Percentiles rank a stretch among this genome's conserved stretches.
Conservation (phyloP, 257 asterid genomes). For the Oldenlandia corymbosa region DNA sequence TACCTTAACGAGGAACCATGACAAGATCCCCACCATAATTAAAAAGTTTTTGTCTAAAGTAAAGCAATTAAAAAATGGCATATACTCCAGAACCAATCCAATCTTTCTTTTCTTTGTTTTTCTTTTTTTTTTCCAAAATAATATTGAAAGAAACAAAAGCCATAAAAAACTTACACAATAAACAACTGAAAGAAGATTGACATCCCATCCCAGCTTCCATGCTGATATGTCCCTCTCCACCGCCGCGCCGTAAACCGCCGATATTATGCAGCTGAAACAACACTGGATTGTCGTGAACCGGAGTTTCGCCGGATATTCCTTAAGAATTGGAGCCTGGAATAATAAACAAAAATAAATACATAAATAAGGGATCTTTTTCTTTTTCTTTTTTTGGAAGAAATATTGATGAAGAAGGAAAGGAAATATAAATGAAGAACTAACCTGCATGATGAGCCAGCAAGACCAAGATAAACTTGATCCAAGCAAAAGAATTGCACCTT, state of each 20-base stretch:
- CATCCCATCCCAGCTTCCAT: constrained; percentile 30
- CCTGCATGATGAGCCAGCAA: constrained; percentile 45
- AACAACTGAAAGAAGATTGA: constrained; percentile 22
- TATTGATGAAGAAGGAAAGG: not conserved
- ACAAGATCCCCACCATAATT: not conserved
- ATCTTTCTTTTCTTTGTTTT: not conserved
- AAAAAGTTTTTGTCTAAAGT: not conserved
- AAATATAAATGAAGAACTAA: not conserved
- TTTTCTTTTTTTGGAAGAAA: not conserved
- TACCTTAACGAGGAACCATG: not conserved
- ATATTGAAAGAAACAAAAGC: not conserved
- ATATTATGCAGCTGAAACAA: constrained; percentile 23
- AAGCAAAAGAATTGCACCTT: constrained; percentile 51
- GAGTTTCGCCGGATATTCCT: constrained; percentile 30
- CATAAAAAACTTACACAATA: constrained; percentile 22
- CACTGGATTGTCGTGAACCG: constrained; percentile 24
- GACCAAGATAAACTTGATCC: constrained; percentile 40
- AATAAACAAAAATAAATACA: not conserved
- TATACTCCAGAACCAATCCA: not conserved
- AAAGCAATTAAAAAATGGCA: not conserved
- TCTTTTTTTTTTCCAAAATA: not conserved
- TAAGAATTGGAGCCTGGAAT: constrained; percentile 22
- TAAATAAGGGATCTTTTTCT: not conserved
- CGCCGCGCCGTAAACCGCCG: constrained; percentile 18
- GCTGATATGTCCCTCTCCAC: constrained; percentile 24